These are phyloP conservation scores for Sanghuangporus baumii DNA, from an alignment of 1,284 basidiomycete species.

Conservation along the genomic window DNA sequence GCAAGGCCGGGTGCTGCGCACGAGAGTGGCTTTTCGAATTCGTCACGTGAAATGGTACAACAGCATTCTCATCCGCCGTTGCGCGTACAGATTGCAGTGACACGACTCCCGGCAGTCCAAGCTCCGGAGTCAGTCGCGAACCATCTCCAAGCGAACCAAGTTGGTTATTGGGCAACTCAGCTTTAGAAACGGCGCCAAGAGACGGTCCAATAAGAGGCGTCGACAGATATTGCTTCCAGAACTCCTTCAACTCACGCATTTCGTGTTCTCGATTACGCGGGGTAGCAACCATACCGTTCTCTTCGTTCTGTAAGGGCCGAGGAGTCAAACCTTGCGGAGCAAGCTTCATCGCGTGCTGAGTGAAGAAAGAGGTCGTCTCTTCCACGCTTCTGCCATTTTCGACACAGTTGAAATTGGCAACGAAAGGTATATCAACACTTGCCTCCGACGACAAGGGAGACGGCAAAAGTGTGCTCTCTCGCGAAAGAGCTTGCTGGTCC, in stretches of 20 bases:
- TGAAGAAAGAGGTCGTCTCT: constrained; percentile 15
- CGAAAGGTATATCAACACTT: constrained; percentile 9
- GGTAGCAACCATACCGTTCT: neutral
- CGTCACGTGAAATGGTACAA: constrained; percentile 30
- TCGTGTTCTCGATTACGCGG: constrained; percentile 38
- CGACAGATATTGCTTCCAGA: constrained; percentile 71
- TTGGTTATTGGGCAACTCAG: constrained; percentile 15
- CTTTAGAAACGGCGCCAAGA: constrained; percentile 24
- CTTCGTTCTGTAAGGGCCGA: constrained; percentile 12
- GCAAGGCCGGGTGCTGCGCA: constrained; percentile 2
- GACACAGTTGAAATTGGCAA: constrained; percentile 3
- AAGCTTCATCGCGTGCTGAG: constrained; percentile 16
- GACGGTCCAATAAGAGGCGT: constrained; percentile 57
- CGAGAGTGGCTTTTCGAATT: neutral
- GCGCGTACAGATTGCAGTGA: constrained; percentile 65
- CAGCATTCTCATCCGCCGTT: constrained; percentile 35
- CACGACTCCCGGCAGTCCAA: constrained; percentile 48
- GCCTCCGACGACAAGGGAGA: constrained; percentile 11
- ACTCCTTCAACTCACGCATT: constrained; percentile 54
- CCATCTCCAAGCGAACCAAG: constrained; percentile 16
- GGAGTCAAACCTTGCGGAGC: constrained; percentile 17
- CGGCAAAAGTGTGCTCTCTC: constrained; percentile 13
- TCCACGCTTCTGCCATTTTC: neutral
- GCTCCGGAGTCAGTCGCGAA: constrained; percentile 23
- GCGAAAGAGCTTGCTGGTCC: constrained; percentile 10